These are phyloP conservation scores for Lasiosphaeria miniovina DNA, from an alignment of 495 filamentous ascomycete genomes.

Conservation along the genomic window DNA sequence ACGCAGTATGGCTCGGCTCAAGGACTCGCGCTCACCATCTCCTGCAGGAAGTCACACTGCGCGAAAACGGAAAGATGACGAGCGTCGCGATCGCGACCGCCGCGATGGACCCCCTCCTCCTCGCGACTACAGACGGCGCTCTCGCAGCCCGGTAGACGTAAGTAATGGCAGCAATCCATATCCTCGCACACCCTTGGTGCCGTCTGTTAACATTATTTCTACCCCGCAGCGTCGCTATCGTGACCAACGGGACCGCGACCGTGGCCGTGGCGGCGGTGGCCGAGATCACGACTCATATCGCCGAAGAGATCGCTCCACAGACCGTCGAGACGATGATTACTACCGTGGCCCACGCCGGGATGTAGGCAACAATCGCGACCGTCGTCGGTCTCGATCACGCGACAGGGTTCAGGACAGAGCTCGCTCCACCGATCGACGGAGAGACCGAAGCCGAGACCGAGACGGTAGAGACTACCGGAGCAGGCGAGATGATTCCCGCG, in stretches of 20 bases:
- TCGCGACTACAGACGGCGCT: conserved; percentile 63
- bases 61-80: conserved; percentile 75
- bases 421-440: conserved; percentile 33
- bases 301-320: conserved; percentile 71
- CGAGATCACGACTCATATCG: conserved; percentile 60
- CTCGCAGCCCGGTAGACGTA: conserved; percentile 71
- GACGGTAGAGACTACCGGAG: conserved; percentile 60
- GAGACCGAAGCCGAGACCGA: conserved; percentile 58
- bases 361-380: conserved; percentile 30
- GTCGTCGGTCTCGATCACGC: conserved; percentile 60
- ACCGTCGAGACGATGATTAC: conserved; percentile 68
- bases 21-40: conserved; percentile 93
- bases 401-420: conserved; percentile 56
- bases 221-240: conserved; percentile 53
- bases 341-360: conserved; percentile 56
- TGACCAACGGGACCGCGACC: conserved; percentile 39
- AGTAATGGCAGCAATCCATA: conserved; percentile 24
- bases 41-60: conserved; percentile 85
- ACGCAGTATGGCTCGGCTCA: conserved; percentile 81
- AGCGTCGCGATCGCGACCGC: conserved; percentile 67
- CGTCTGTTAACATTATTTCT: conserved; percentile 32
- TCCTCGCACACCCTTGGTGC: neutral
- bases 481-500: conserved; percentile 79
- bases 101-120: conserved; percentile 34
- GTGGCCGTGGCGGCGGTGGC: conserved; percentile 54